A percentile compares a stretch with the other conserved stretches of the same genome.
Conservation (phyloP, 345 rosid species). For the Melastoma malabathricum region DNA sequence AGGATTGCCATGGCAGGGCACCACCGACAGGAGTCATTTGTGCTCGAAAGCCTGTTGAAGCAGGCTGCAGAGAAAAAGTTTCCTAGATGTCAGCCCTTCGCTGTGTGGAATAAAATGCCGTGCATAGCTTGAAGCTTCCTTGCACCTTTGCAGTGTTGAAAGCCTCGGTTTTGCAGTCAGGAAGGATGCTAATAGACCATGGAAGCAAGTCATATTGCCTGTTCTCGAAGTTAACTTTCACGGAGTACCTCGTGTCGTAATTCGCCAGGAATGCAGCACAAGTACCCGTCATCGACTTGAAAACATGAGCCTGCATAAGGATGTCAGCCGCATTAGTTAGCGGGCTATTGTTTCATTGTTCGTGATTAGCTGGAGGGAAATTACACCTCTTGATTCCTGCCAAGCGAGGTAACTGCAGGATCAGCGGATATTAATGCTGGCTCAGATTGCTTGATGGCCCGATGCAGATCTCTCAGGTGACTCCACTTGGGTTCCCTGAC, state of each 20-base stretch:
- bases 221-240: slow-evolving; percentile 20
- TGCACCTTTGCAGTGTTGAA: slow-evolving; percentile 30
- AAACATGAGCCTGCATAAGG: slow-evolving; percentile 27
- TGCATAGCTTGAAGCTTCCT: not conserved
- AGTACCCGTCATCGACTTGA: slow-evolving; percentile 11
- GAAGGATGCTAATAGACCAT: slow-evolving; percentile 42
- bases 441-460: slow-evolving; percentile 31
- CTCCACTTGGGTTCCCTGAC: slow-evolving; percentile 33
- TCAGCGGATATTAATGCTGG: slow-evolving; percentile 35
- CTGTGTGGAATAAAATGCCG: not conserved
- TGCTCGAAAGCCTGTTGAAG: slow-evolving; percentile 17
- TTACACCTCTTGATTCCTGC: slow-evolving; percentile 22
- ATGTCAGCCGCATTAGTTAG: not conserved
- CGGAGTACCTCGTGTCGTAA: slow-evolving; percentile 23
- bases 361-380: not conserved
- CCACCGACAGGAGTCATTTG: slow-evolving; percentile 19
- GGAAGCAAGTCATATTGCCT: slow-evolving; percentile 26
- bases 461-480: slow-evolving; percentile 32
- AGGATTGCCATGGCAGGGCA: slow-evolving; percentile 28
- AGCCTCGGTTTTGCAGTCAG: slow-evolving; percentile 25
- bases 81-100: too few relatives aligned
- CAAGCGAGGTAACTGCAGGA: slow-evolving; percentile 22
- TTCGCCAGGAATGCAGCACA: slow-evolving; percentile 36
- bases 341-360: too few relatives aligned
- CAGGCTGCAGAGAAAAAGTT: too few relatives aligned